Base-by-base conservation (phyloP, 2,329 filamentous ascomycete genomes). In the Fusarium nelsonii region DNA sequence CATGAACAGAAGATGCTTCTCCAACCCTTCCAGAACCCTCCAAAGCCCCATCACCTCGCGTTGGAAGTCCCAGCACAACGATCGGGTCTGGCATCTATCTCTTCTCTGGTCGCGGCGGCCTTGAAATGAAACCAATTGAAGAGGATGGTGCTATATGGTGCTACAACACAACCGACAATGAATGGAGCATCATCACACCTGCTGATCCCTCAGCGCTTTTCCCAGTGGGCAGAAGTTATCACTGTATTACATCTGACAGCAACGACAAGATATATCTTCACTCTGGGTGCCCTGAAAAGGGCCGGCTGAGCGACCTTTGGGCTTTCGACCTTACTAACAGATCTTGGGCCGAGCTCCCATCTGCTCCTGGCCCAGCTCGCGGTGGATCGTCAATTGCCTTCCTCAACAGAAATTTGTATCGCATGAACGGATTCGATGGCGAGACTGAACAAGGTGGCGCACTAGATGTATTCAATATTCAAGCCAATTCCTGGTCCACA, bases 391-490 rank as follows among this genome's bases (percentile, higher is more conserved):
- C 58, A 1, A 60, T 60, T 1, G 7, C 36, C 0, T 60, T 28
- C 0, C 3, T 20, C 0, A 7, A 28, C 1, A 36, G 30, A 0
- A 43, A 20, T 2, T 1, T 60, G 0, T 60, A 43, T 10, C 58
- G 54, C 5, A 60, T 60, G 54, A 60, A 59, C 6, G 58, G 58
- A 0, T 60, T 60, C 2, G 58, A 60, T 1, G 54, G 58, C 1
- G 28, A 59, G 1, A 33, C 18, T 0, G 58, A 60, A 8, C 58
- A 60, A 1, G 58, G 58, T 2, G 58, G 54, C 1, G 30, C 36
- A 6, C 2, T 60, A 0, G 54, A 60, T 0, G 12, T 60, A 0
- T 60, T 43, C 6, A 0, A 51, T 2, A 43, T 60, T 1, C 1
- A 14, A 2, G 5, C 0, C 1, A 0, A 1, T 5, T 30, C 30